Percentiles rank a stretch among this genome's conserved stretches.
Conservation (phyloP, 2,329 filamentous ascomycete genomes). For the Aspergillus clavatus region DNA sequence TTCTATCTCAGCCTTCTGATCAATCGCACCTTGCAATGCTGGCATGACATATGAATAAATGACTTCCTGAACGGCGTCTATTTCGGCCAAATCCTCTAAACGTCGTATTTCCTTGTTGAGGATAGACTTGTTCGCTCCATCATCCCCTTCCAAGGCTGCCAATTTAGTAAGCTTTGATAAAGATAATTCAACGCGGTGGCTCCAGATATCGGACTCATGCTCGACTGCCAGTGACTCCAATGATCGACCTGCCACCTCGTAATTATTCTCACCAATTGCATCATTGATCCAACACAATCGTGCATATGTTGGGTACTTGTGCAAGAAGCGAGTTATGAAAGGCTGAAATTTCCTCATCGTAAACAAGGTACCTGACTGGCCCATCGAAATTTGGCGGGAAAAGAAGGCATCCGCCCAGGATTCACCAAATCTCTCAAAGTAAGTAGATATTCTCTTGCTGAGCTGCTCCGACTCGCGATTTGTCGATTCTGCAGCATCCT, state of each 20-base stretch:
- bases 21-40: slow-evolving; percentile 66
- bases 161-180: slow-evolving; percentile 77
- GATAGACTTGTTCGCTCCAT: slow-evolving; percentile 24
- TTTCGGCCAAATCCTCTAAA: slow-evolving; percentile 60
- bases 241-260: slow-evolving; percentile 65
- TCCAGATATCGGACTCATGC: slow-evolving; percentile 78
- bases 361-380: slow-evolving; percentile 64
- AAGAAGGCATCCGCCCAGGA: slow-evolving; percentile 67
- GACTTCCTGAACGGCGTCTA: slow-evolving; percentile 74
- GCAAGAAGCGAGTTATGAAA: slow-evolving; percentile 73
- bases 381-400: slow-evolving; percentile 65
- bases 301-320: slow-evolving; percentile 64
- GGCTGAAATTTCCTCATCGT: slow-evolving; percentile 63
- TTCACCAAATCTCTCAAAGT: slow-evolving; percentile 49
- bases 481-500: slow-evolving; percentile 11
- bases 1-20: slow-evolving; percentile 71
- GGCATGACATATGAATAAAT: slow-evolving; percentile 68
- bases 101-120: slow-evolving; percentile 46
- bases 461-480: slow-evolving; percentile 30
- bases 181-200: slow-evolving; percentile 87
- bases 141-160: slow-evolving; percentile 50
- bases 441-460: slow-evolving; percentile 39
- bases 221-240: slow-evolving; percentile 65
- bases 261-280: slow-evolving; percentile 69
- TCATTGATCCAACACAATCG: slow-evolving; percentile 96